Conservation (phyloP, 495 filamentous ascomycete species). For the Beverwykella pulmonaria region DNA sequence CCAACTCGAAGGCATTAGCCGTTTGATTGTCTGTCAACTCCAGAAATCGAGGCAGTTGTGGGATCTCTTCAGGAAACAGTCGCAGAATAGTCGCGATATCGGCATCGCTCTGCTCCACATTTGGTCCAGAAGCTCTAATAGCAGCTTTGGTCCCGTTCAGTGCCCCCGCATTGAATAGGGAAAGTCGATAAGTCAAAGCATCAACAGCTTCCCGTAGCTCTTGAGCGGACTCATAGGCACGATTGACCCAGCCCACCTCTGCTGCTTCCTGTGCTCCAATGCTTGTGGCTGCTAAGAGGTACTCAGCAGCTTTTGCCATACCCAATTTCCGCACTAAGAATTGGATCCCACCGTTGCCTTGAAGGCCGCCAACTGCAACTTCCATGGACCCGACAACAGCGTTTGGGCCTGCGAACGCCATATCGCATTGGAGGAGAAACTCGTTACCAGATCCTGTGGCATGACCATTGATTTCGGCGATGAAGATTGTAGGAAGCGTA, state of each 20-base stretch:
- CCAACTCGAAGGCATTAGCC: conserved; percentile 12
- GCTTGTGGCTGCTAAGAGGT: background rate
- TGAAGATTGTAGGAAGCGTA: conserved; percentile 34
- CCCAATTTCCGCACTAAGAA: conserved; percentile 4
- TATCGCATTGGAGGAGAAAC: conserved; percentile 30
- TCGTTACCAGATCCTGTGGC: conserved; percentile 39
- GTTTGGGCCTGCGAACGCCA: conserved; percentile 41
- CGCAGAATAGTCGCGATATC: conserved; percentile 6
- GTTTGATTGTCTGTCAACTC: conserved; percentile 10
- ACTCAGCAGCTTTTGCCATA: conserved; percentile 4
- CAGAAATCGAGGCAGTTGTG: background rate
- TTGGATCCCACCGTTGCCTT: conserved; percentile 13
- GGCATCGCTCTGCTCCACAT: background rate
- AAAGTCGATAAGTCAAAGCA: conserved; percentile 7
- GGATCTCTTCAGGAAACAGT: conserved; percentile 9
- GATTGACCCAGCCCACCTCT: conserved; percentile 28
- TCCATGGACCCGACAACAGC: conserved; percentile 33
- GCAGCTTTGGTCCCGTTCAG: conserved; percentile 14
- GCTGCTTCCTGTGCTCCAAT: conserved; percentile 14
- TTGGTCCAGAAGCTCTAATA: background rate
- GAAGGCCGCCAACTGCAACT: conserved; percentile 6
- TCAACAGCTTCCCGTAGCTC: conserved; percentile 13
- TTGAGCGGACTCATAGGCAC: conserved; percentile 13
- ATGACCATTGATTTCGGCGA: conserved; percentile 42
- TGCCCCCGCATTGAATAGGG: background rate